These are phyloP conservation scores for Mediolabrus comicus DNA, from an alignment of 108 stramenopile species.

Conservation along the genomic window DNA sequence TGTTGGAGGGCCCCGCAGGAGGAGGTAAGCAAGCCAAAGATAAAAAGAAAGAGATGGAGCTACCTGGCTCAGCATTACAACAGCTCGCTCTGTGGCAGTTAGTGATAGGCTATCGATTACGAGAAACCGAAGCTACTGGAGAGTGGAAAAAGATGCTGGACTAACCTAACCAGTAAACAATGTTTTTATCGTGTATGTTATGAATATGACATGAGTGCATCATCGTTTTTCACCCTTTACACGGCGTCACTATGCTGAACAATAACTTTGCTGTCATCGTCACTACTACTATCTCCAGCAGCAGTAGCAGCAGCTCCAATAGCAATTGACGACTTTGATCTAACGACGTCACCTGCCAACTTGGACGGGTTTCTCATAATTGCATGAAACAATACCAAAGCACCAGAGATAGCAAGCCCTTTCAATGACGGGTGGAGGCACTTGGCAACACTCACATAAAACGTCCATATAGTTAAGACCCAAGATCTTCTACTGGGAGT, in stretches of 20 bases:
- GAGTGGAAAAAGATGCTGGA: conserved; percentile 80
- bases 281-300: conserved; percentile 30
- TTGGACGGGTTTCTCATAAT: conserved; percentile 81
- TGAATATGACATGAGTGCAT: not conserved
- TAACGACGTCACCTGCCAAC: conserved; percentile 46
- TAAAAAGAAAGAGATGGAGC: conserved; percentile 71
- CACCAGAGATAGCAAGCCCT: conserved; percentile 60
- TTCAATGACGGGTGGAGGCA: conserved; percentile 66
- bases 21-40: conserved; percentile 25
- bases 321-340: conserved; percentile 3
- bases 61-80: conserved; percentile 83
- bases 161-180: conserved; percentile 8
- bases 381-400: conserved; percentile 69
- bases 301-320: conserved; percentile 19
- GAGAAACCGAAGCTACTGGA: conserved; percentile 87
- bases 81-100: conserved; percentile 91
- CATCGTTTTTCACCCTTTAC: not conserved
- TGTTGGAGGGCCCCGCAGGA: conserved; percentile 72
- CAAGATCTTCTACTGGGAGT: conserved; percentile 63
- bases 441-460: conserved; percentile 68
- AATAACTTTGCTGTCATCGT: conserved; percentile 50
- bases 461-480: conserved; percentile 54
- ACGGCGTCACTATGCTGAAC: conserved; percentile 39
- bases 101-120: conserved; percentile 83
- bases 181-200: not conserved